These are phyloP conservation scores for Syncephalastrum racemosum DNA, from an alignment of 371 early-diverging fungal species.

Conservation along the genomic window DNA sequence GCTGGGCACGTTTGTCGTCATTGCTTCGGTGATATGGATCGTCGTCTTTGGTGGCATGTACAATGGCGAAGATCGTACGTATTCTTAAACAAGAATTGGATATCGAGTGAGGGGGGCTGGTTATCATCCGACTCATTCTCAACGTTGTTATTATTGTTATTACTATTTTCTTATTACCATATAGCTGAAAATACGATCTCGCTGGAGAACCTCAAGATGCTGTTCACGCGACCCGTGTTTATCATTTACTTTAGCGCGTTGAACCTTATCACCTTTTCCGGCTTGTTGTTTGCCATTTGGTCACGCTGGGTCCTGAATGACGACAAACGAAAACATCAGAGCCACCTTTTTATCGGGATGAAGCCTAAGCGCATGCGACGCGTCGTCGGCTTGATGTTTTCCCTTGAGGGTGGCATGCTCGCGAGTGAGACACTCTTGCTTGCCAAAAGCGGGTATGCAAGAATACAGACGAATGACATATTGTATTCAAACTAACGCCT, in stretches of 20 bases:
- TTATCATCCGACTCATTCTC: too few species aligned
- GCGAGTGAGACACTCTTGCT: slow-evolving; percentile 66
- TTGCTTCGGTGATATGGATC: slow-evolving; percentile 65
- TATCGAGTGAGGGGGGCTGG: not conserved
- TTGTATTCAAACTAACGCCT: not conserved
- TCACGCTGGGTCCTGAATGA: slow-evolving; percentile 54
- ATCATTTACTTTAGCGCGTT: slow-evolving; percentile 68
- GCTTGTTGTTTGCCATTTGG: slow-evolving; percentile 56
- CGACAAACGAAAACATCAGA: slow-evolving; percentile 31
- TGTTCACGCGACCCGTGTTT: slow-evolving; percentile 61
- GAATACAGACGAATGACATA: not conserved
- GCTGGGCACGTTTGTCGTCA: slow-evolving; percentile 65
- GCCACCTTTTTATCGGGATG: slow-evolving; percentile 37
- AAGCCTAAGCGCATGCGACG: slow-evolving; percentile 48
- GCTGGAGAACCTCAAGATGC: slow-evolving; percentile 52
- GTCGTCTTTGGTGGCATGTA: slow-evolving; percentile 72
- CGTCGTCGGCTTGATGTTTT: slow-evolving; percentile 62
- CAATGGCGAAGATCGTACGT: slow-evolving; percentile 58
- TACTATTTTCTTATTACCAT: slow-evolving; percentile 8
- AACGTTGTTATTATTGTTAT: slow-evolving; percentile 2
- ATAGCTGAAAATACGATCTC: slow-evolving; percentile 58
- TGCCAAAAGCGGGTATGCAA: slow-evolving; percentile 62
- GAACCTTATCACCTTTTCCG: slow-evolving; percentile 53
- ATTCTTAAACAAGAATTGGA: too few species aligned
- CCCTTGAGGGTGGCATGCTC: slow-evolving; percentile 61